Evolutionary conservation across 768 basidiomycete genomes (phyloP), one percentile per base, ranked within the genome.

Genomic region (Mycena haematopus): DNA sequence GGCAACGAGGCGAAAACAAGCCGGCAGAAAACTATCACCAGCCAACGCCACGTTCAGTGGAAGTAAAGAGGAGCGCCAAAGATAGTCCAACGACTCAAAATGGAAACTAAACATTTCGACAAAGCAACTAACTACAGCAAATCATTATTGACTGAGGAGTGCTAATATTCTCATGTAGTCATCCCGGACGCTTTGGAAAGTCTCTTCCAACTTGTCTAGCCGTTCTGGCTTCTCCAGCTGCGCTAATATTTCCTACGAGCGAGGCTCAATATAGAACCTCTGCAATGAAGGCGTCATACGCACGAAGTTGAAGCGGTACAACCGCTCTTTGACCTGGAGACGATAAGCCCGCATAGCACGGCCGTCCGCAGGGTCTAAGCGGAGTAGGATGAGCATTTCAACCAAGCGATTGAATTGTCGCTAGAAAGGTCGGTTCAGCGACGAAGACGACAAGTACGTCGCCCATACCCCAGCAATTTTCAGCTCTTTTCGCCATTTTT

Each of bases 251-350:
- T 96, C 94, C 94, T 96, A 70, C 22, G 54, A 38, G 58, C 47
- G 27, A 53, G 36, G n/a, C 27, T 45, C 14, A 63, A 19, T 31
- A 51, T 17, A 2, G 42, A 52, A n/a, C 47, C 19, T 53, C 27
- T 17, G 17, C 0, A 42, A 45, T 45, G 17, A 66, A 27, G 52
- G 58, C 24, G 56, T 15, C 38, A 24, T 5, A 82, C 91, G 71
- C 70, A 95, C 95, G 73, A 89, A 97, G 77, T 99, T 99, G 77
- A 98, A 98, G 22, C 95, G 84, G 71, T 92, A 98, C 46, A 99
- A 75, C 38, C 97, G 85, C 74, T 97, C 95, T 76, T 99, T 99
- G 71, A 96, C 95, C 74, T 95, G 91, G 33, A 99, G 74, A 55
- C 96, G 82, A 74, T 90, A 97, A 11, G 90, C 87, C 55, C 80